Conservation (phyloP, 805 yeast genomes). For the Saturnispora serradocipensis region DNA sequence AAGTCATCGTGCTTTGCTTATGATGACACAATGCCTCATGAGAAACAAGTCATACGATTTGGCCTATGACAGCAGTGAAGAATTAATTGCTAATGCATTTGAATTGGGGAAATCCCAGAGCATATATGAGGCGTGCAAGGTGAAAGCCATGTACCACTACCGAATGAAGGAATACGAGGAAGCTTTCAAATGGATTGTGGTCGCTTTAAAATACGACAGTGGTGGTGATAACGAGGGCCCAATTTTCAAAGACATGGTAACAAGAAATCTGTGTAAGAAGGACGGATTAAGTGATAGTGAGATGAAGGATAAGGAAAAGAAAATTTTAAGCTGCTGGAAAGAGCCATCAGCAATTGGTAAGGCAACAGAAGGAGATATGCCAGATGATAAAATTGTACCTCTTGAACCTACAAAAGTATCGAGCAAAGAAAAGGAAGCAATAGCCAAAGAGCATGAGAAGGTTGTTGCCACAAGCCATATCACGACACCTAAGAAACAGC, state of each 20-base stretch:
- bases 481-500: constrained; percentile 18
- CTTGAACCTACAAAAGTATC: neutral
- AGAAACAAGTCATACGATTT: constrained; percentile 38
- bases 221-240: constrained; percentile 35
- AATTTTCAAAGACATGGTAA: constrained; percentile 38
- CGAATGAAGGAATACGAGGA: constrained; percentile 32
- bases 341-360: neutral
- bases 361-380: neutral
- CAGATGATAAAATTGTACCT: neutral
- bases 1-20: constrained; percentile 38
- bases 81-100: constrained; percentile 36
- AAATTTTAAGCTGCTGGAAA: neutral
- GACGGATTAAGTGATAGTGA: constrained; percentile 23
- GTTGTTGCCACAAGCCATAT: neutral
- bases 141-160: constrained; percentile 40
- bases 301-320: constrained; percentile 2
- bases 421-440: neutral
- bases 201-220: constrained; percentile 35
- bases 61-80: constrained; percentile 38
- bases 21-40: constrained; percentile 42
- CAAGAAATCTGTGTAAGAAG: constrained; percentile 26
- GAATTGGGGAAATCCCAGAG: constrained; percentile 37
- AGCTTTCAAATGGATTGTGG: constrained; percentile 34
- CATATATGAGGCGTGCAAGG: constrained; percentile 39
- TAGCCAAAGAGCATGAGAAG: neutral